Base-by-base conservation (phyloP, 73 alveolate species). In the Paramecium sexaurelia region DNA sequence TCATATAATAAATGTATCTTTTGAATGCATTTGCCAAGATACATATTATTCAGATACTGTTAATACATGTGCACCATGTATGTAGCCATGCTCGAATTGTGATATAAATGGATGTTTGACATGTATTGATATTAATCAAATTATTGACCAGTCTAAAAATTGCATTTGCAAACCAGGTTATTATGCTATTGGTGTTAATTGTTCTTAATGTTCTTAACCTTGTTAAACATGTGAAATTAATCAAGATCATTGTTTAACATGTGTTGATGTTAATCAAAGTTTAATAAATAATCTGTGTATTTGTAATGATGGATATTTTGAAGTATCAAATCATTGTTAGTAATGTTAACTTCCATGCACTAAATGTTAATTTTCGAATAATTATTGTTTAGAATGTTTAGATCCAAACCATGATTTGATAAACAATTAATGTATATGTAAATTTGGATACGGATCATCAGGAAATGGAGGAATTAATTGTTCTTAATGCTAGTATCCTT, bases 231-330 rank as follows among this genome's bases (percentile, higher is more conserved):
- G 87, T 37, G 32, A 35, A 35, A 27, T 20, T 5, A 73, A 35
- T 35, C n/a, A 35, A 7, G 67, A 73, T 9, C 24, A 73, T 37
- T 73, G 87, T 73, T 73, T 73, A 73, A 32, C 87, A 0, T 73
- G 87, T 73, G 20, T 73, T 20, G 87, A 73, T 73, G 20, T 19
- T 0, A 73, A 73, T 17, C 56, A 73, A 73, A 73, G 19, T 73
- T 8, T 4, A 37, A 73, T 35, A 4, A 33, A 36, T 9, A 33
- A 73, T 37, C 15, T 10, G 6, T 73, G 87, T 37, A 73, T 73
- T 13, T 73, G 87, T 7, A 73, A 37, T 66, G 83, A 66, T 66
- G 83, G 83, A 66, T 66, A 66, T 66, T 66, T 66, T 66, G 83
- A 24, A 29, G 37, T 29, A 0, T 66, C 43, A 20, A 13, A 15